Base-by-base conservation (phyloP, 2,329 filamentous ascomycete genomes). In the Fusarium incarnatum region DNA sequence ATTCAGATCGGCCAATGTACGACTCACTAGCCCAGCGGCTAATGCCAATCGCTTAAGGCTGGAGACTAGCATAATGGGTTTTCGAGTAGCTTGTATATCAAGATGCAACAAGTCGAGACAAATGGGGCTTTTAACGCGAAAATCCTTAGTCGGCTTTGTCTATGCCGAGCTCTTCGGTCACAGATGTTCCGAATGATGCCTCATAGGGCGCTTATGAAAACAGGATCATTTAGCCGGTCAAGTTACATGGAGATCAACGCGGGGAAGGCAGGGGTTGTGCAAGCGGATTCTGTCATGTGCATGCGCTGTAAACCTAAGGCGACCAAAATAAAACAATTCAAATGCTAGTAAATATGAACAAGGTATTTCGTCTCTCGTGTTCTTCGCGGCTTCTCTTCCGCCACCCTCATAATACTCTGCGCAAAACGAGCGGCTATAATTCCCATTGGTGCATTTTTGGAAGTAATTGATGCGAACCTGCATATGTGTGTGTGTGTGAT, bases 171-270 rank as follows among this genome's bases (percentile, higher is more conserved):
- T 18, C 1, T 40, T 69, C 66, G 66, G 54, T 20, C 2, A 23
- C 6, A 40, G 20, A 30, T 65, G 20, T 13, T 25, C 60, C 66
- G 60, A 23, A 15, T 12, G 1, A 13, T 11, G n/a, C 15, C 44
- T 40, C 27, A 9, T 13, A 8, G 10, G 13, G 16, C 5, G 16
- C 34, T n/a, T 50, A 28, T 27, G 25, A 34, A 60, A 56, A 67
- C 46, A 50, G 42, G 41, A 50, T 44, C 56, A 70, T 67, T 56
- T 52, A 55, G 34, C 66, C 66, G 63, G n/a, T 1, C 5, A 11
- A 30, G 16, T 28, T 20, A 25, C 15, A 52, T 45, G 10, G 23
- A 3, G 11, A 7, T 20, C n/a, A 37, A 53, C 61, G 62, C 62
- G 62, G 62, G 62, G 62, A 65, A 65, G 42, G 44, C 61, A 53